Base-by-base conservation (phyloP, 192 early-diverging fungal species). In the Backusella tuberculispora region DNA sequence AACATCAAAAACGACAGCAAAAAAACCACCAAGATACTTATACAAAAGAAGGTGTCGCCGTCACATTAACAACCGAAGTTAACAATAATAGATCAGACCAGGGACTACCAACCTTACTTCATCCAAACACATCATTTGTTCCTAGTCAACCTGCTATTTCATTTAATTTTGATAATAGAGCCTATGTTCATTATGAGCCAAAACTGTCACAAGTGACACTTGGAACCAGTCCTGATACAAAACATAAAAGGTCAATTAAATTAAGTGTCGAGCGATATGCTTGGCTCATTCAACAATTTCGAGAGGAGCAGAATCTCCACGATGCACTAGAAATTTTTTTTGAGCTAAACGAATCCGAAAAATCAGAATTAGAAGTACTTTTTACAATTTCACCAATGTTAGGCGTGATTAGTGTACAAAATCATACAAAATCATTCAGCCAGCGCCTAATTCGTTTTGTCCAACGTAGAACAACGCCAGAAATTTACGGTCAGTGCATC, bases 211-310 rank as follows among this genome's bases (percentile, higher is more conserved):
- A 68, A 56, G 48, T 78, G 8, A 66, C 63, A 6, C 21, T 78
- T 17, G 71, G 76, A 38, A 41, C 70, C n/a, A 60, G 66, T 17
- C 66, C 74, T 34, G 66, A 69, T 21, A 38, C 63, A 65, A 74
- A 66, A 38, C 9, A 71, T 2, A 50, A 47, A 6, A 66, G 73
- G 13, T 34, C 40, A 21, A 8, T 78, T 0, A 73, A 71, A 66
- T 24, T 78, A 46, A 60, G 71, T 21, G 40, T 73, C 13, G 76
- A 78, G 6, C 71, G 60, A 21, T 78, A 63, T 38, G n/a, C 60
- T 17, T 78, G 76, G 76, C 38, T 78, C 8, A 72, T 78, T 42
- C 48, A 66, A 37, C 76, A 78, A 37, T 72, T 72, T 19, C 71
- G 68, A 14, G 76, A 78, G 56, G 76, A 78, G 60, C 65, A 78